Evolutionary conservation across 139 green algal genomes (phyloP).

Genomic region (Chlorella sp.): DNA sequence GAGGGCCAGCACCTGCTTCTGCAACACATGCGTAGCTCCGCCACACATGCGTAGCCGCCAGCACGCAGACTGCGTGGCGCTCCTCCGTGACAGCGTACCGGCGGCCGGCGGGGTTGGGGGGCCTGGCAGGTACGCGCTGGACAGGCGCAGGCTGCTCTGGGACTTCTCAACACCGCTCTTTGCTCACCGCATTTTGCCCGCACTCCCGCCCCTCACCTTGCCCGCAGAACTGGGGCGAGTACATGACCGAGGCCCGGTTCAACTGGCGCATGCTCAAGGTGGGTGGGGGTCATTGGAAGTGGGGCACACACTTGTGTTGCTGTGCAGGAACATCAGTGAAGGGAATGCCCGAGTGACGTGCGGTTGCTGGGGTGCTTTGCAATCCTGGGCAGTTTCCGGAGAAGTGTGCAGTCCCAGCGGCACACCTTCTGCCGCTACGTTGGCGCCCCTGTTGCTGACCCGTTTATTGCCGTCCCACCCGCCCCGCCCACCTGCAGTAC

Average conservation of each 20-base stretch:
- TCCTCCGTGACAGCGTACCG: too few relatives aligned
- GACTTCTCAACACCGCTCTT: too few relatives aligned
- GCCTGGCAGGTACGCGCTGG: too few relatives aligned
- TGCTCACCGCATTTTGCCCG: not conserved
- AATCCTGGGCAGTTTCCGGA: not conserved
- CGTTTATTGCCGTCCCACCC: not conserved
- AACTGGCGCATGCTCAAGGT: constrained; percentile 95
- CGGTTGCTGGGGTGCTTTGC: not conserved
- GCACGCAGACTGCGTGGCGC: not conserved
- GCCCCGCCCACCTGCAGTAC: not conserved
- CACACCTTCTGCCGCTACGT: too few relatives aligned
- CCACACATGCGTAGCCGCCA: too few relatives aligned
- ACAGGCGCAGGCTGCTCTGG: too few relatives aligned
- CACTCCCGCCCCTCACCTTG: not conserved
- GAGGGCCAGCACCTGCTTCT: not conserved
- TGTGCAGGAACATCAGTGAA: too few relatives aligned
- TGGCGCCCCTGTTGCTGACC: not conserved
- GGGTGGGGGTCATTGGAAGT: not conserved
- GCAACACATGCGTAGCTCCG: not conserved
- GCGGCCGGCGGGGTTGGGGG: too few relatives aligned
- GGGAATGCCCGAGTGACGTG: too few relatives aligned
- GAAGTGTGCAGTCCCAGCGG: not conserved
- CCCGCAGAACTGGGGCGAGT: constrained; percentile 86
- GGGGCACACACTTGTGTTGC: not conserved
- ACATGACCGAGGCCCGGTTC: constrained; percentile 93